Percentiles rank a stretch among this genome's conserved stretches.
Evolutionary conservation across 1,284 basidiomycete genomes (phyloP).

Genomic region (Leccinum cinnamomeum): DNA sequence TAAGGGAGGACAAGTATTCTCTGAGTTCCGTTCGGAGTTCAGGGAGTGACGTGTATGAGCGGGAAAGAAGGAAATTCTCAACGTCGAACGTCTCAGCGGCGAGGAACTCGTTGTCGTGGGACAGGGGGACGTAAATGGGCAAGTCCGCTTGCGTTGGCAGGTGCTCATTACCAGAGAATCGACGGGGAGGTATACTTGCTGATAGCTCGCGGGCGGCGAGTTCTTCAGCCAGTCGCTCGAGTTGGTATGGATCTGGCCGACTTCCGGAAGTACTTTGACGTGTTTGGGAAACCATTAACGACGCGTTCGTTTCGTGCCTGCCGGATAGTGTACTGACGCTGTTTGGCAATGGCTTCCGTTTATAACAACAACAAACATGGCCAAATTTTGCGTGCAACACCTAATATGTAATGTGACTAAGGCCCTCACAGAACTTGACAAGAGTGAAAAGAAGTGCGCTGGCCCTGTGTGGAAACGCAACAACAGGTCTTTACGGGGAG

Average conservation of each 20-base stretch:
- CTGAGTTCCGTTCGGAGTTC: conserved; percentile 87
- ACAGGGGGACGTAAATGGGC: conserved; percentile 75
- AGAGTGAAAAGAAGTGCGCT: too few relatives aligned
- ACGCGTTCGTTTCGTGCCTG: background rate
- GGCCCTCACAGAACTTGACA: too few relatives aligned
- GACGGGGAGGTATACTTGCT: conserved; percentile 8
- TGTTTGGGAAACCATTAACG: conserved; percentile 20
- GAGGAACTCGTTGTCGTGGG: conserved; percentile 76
- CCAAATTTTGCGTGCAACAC: background rate
- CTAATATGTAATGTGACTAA: too few relatives aligned
- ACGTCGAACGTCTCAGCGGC: conserved; percentile 72
- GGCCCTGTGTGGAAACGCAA: too few relatives aligned
- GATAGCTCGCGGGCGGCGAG: conserved; percentile 57
- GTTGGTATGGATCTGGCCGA: conserved; percentile 55
- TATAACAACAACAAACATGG: conserved; percentile 25
- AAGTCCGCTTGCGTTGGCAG: conserved; percentile 44
- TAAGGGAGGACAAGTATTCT: conserved; percentile 79
- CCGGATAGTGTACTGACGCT: conserved; percentile 1
- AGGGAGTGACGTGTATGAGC: conserved; percentile 82
- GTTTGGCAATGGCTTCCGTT: conserved; percentile 29
- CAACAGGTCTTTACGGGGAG: fast-evolving
- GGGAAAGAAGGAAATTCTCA: conserved; percentile 86
- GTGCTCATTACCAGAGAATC: conserved; percentile 12
- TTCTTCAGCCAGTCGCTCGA: conserved; percentile 72
- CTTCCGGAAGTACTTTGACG: conserved; percentile 16